Conservation (phyloP, 257 asterid species). For the Handroanthus guayacan region DNA sequence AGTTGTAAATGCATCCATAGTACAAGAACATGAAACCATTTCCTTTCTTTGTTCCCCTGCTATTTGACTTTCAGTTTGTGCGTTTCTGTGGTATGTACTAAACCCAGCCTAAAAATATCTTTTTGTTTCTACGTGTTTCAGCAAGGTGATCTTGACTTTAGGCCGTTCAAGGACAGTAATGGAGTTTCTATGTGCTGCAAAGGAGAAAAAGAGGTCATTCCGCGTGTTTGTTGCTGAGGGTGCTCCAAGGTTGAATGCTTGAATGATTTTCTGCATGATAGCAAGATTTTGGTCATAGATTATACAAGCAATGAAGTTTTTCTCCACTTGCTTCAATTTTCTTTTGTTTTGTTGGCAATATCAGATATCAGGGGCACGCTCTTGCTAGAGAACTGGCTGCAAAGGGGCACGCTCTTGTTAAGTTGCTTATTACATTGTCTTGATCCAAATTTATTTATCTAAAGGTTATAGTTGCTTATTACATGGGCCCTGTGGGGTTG, state of each 20-base stretch:
- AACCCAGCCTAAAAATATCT: conserved; percentile 12
- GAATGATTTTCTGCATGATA: conserved; percentile 25
- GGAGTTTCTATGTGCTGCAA: conserved; percentile 95
- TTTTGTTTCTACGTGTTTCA: conserved; percentile 45
- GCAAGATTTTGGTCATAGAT: conserved; percentile 15
- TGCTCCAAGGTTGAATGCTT: conserved; percentile 83
- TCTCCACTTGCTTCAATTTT: conserved; percentile 25
- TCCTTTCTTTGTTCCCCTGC: neutral
- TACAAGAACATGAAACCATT: neutral
- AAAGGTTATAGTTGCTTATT: conserved; percentile 95
- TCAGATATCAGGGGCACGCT: conserved; percentile 94
- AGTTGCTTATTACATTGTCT: no score
- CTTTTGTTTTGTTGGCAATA: conserved; percentile 27
- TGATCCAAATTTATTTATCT: neutral
- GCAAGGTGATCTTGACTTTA: conserved; percentile 97
- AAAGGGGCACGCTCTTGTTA: conserved; percentile 64
- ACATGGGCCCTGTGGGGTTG: conserved; percentile 98
- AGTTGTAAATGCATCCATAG: conserved; percentile 2
- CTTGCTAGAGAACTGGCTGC: conserved; percentile 90
- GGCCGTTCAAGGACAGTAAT: conserved; percentile 94
- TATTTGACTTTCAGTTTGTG: neutral
- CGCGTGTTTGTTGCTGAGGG: conserved; percentile 99
- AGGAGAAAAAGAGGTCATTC: conserved; percentile 92
- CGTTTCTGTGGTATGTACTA: conserved; percentile 23
- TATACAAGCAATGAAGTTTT: conserved; percentile 15